Conservation (phyloP, 805 yeast species). For the Zygoascus bituminiphila region DNA sequence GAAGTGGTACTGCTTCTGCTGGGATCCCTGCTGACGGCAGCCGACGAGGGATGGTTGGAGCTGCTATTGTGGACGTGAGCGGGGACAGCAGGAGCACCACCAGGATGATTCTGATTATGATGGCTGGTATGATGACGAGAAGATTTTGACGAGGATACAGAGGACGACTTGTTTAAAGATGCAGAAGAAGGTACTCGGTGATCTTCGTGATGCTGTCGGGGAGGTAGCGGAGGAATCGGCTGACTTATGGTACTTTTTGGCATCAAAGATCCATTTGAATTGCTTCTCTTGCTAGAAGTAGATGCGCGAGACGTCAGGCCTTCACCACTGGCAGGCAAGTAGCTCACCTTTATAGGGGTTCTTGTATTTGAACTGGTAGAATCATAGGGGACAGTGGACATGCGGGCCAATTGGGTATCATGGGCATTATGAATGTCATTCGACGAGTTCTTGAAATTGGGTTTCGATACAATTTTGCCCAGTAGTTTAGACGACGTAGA, state of each 20-base stretch:
- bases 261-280: conserved; percentile 13
- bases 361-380: conserved; percentile 15
- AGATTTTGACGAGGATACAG: neutral
- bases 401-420: neutral
- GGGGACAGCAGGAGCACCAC: neutral
- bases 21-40: neutral
- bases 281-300: conserved; percentile 7
- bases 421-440: conserved; percentile 1
- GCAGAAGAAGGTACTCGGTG: neutral
- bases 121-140: conserved; percentile 1
- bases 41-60: neutral
- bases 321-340: conserved; percentile 16
- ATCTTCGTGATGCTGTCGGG: conserved; percentile 1
- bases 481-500: neutral
- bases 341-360: conserved; percentile 19
- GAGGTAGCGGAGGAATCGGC: conserved; percentile 24
- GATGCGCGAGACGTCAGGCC: neutral
- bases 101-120: neutral
- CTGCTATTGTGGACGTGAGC: neutral
- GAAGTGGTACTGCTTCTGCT: neutral
- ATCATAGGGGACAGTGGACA: conserved; percentile 20
- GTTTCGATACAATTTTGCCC: conserved; percentile 7
- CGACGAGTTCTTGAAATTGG: neutral
- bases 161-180: neutral
- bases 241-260: conserved; percentile 19